Evolutionary conservation across 2,329 filamentous ascomycete genomes (phyloP).

Genomic region (Thielaviopsis euricoi): DNA sequence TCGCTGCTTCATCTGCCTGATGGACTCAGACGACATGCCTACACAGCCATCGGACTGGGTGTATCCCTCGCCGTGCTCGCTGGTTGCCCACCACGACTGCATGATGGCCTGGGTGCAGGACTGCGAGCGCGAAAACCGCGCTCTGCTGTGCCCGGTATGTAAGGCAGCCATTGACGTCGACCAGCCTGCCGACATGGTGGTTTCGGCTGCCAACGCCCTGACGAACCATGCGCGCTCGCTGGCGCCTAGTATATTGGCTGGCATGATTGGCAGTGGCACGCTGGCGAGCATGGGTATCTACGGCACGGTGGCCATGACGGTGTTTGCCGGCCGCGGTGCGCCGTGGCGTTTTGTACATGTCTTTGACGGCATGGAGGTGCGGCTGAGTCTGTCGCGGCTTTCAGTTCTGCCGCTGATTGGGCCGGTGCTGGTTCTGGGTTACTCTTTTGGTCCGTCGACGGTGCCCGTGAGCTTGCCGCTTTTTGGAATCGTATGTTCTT

Average conservation of each 20-base stretch:
- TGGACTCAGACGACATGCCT: conserved; percentile 28
- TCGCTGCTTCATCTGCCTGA: conserved; percentile 48
- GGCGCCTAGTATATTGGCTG: conserved; percentile 45
- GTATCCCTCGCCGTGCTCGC: conserved; percentile 75
- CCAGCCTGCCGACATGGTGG: conserved; percentile 55
- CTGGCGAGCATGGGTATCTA: conserved; percentile 37
- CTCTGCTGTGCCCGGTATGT: conserved; percentile 77
- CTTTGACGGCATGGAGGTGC: conserved; percentile 10
- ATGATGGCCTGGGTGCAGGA: conserved; percentile 89
- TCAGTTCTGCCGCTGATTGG: conserved; percentile 28
- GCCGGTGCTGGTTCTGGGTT: conserved; percentile 28
- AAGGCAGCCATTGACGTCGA: conserved; percentile 64
- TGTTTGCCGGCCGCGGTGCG: conserved; percentile 34
- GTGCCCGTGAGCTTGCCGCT: conserved; percentile 25
- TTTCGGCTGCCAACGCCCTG: conserved; percentile 46
- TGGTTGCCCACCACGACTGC: conserved; percentile 81
- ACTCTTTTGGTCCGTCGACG: conserved; percentile 26
- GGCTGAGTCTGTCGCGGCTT: conserved; percentile 12
- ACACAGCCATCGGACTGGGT: conserved; percentile 48
- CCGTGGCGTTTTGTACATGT: conserved; percentile 26
- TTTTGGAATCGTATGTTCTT: conserved; percentile 8
- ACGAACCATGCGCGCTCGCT: conserved; percentile 36
- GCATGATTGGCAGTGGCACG: conserved; percentile 27
- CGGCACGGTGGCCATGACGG: conserved; percentile 31
- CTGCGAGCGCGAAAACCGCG: conserved; percentile 50